phyloP scores from a whole-genome alignment of 2,329 filamentous ascomycete genomes.

The Zymoseptoria brevis region DNA sequence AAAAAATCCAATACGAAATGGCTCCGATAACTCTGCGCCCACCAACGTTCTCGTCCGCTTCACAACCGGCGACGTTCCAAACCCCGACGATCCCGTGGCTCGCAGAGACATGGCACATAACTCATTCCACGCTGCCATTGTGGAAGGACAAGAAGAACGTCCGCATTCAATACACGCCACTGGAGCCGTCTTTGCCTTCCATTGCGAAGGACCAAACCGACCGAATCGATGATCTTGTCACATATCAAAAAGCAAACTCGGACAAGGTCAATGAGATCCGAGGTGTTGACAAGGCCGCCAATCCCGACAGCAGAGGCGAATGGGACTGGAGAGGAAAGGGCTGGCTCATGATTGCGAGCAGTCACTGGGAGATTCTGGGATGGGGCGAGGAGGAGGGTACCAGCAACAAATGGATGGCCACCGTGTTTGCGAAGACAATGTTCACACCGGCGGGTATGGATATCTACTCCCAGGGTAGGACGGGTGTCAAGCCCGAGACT shows the following conservation, averaged over 20 bases:
- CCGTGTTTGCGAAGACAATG: slow-evolving; percentile 73
- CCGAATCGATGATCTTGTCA: slow-evolving; percentile 64
- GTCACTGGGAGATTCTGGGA: slow-evolving; percentile 74
- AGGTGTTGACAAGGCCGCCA: slow-evolving; percentile 54
- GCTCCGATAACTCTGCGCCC: slow-evolving; percentile 21
- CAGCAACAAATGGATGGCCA: slow-evolving; percentile 60
- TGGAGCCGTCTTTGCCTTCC: slow-evolving; percentile 33
- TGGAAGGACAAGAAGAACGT: slow-evolving; percentile 76
- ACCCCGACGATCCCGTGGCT: slow-evolving; percentile 53
- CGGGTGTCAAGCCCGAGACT: slow-evolving; percentile 52
- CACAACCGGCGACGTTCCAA: slow-evolving; percentile 26
- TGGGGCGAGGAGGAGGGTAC: slow-evolving; percentile 52
- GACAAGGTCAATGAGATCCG: slow-evolving; percentile 52
- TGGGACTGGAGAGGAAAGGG: slow-evolving; percentile 78
- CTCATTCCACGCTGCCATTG: slow-evolving; percentile 69
- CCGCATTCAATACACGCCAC: slow-evolving; percentile 62
- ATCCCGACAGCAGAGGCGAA: slow-evolving; percentile 29
- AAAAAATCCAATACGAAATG: slow-evolving; percentile 7
- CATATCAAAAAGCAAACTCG: slow-evolving; percentile 48
- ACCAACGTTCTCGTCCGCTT: slow-evolving; percentile 25
- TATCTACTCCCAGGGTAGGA: slow-evolving; percentile 59
- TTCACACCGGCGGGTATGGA: slow-evolving; percentile 80
- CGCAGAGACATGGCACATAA: slow-evolving; percentile 62
- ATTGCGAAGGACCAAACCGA: slow-evolving; percentile 31
- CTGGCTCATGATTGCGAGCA: slow-evolving; percentile 61